These are phyloP conservation scores for Vicia villosa DNA, from an alignment of 306 rosid genomes.

Conservation along the genomic window DNA sequence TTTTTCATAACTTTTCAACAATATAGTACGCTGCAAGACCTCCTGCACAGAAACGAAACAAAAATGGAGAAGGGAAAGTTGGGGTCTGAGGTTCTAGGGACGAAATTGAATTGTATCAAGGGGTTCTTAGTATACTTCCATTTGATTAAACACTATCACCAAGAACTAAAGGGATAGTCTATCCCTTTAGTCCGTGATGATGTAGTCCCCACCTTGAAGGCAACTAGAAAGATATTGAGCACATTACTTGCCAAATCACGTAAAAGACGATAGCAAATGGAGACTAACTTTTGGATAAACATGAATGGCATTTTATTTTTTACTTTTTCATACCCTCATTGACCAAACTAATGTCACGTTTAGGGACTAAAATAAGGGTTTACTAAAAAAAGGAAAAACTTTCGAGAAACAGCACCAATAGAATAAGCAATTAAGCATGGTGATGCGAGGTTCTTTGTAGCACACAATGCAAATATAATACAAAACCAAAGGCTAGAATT, in stretches of 20 bases:
- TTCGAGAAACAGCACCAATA: slow-evolving; percentile 15
- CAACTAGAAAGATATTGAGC: background rate
- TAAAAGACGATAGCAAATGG: background rate
- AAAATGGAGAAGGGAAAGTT: too few species aligned
- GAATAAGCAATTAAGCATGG: slow-evolving; percentile 16
- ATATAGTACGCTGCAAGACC: too few species aligned
- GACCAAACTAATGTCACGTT: background rate
- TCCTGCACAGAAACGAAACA: too few species aligned
- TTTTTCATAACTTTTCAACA: too few species aligned
- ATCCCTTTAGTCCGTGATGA: background rate
- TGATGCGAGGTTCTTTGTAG: background rate
- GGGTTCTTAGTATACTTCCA: background rate
- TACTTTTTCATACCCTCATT: background rate
- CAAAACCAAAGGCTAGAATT: background rate
- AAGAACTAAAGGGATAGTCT: too few species aligned
- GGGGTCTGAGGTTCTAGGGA: too few species aligned
- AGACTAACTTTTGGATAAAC: background rate
- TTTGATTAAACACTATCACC: background rate
- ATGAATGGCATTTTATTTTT: background rate
- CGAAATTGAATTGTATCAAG: too few species aligned
- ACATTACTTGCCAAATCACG: background rate
- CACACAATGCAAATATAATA: background rate
- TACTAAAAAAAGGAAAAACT: background rate
- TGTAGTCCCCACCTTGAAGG: background rate
- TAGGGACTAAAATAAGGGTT: background rate